phyloP scores from a whole-genome alignment of 257 asterid genomes.

The Solanum okadae region DNA sequence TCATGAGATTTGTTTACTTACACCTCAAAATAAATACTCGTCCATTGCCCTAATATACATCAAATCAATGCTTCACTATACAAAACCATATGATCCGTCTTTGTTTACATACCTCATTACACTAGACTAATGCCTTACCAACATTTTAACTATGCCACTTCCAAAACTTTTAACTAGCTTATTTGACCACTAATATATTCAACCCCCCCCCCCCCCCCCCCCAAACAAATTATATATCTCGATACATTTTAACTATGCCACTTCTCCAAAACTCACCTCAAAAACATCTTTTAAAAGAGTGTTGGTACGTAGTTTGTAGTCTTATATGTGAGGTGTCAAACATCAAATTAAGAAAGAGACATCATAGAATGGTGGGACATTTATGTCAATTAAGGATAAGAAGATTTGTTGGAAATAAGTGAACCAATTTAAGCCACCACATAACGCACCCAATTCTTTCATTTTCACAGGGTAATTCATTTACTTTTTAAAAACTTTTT shows the following conservation, averaged over 20 bases:
- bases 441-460: background rate
- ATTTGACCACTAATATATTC: too few relatives aligned
- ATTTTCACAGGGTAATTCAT: background rate
- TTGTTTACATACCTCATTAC: background rate
- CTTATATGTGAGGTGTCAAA: background rate
- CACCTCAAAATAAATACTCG: background rate
- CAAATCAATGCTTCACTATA: background rate
- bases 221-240: too few relatives aligned
- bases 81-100: too few relatives aligned
- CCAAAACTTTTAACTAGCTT: too few relatives aligned
- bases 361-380: background rate
- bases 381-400: background rate
- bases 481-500: too few relatives aligned
- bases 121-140: background rate
- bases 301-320: too few relatives aligned
- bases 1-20: background rate
- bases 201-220: too few relatives aligned
- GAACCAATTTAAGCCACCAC: background rate
- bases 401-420: background rate
- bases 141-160: too few relatives aligned
- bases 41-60: fast-evolving
- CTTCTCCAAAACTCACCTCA: too few relatives aligned
- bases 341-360: background rate
- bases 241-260: too few relatives aligned
- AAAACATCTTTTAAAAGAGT: too few relatives aligned